Evolutionary conservation across 305 asterid species (phyloP), one percentile per base, ranked within the genome.

Genomic region (Solanum hybrid): DNA sequence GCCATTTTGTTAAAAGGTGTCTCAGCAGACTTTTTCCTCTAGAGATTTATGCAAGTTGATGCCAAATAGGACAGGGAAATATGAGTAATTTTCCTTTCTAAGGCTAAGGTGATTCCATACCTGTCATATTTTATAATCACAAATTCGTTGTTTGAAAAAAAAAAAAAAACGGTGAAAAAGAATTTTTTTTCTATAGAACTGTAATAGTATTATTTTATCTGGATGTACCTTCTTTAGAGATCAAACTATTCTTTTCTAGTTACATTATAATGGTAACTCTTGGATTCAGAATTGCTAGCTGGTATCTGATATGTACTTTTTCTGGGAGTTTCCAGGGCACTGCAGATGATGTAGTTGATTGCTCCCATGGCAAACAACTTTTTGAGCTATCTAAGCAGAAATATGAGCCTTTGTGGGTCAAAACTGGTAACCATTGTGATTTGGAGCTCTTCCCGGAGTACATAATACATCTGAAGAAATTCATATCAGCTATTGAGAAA

Each of bases 341-440:
- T 74, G 96, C 95, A 28, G 99, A 97, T 89, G 99, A 97, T 73
- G 98, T 97, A 71, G 99, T 97, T 87, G 96, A 97, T 92, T 96
- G 94, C 90, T 94, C 97, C 90, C 99, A 97, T 67, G 99, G 99
- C 42, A 95, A 95, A 92, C 96, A 93, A 94, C 98, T 97, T 89
- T 96, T 96, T 98, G 97, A 95, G 94, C 95, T 92, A 36, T 95
- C 98, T 92, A 95, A 94, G 93, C 98, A 97, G 82, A 97, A 97
- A 91, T 97, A 96, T 31, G 99, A 96, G 92, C 99, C 99, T 1
- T 91, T 97, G 89, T 96, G 99, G 99, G 95, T 97, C 83, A 93
- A 95, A 92, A 98, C 97, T 40, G 99, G 98, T 88, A 95, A 96
- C 88, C 99, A 97, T 89, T 97, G 99, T 93, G 98, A 97, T 93